Evolutionary conservation across 1,284 basidiomycete genomes (phyloP).

Genomic region (Sporisorium sorghi): DNA sequence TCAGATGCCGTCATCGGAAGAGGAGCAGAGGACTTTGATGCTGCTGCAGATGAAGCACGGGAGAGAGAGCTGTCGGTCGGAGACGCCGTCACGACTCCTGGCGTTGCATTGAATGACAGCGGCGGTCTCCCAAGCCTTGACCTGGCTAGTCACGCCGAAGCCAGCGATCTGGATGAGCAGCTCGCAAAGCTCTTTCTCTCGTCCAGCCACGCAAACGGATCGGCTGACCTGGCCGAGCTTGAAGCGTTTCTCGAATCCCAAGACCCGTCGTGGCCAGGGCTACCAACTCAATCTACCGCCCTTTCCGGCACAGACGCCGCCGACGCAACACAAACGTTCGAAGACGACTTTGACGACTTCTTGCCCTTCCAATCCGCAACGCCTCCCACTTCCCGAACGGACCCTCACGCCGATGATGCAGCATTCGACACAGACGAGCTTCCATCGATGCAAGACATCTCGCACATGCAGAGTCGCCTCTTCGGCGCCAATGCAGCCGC

Average conservation of each 20-base stretch:
- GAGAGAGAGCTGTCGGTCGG: too few species aligned
- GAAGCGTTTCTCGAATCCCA: slow-evolving; percentile 49
- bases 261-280: slow-evolving; percentile 47
- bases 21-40: neutral
- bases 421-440: slow-evolving; percentile 15
- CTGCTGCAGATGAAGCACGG: slow-evolving; percentile 11
- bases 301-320: neutral
- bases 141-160: slow-evolving; percentile 14
- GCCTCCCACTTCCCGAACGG: neutral
- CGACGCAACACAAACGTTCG: slow-evolving; percentile 19
- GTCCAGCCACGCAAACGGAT: slow-evolving; percentile 3
- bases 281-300: neutral
- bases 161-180: slow-evolving; percentile 33
- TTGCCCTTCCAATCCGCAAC: slow-evolving; percentile 36
- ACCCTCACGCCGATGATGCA: neutral
- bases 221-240: slow-evolving; percentile 34
- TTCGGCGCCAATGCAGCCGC: slow-evolving; percentile 27
- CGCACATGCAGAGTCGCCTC: slow-evolving; percentile 26
- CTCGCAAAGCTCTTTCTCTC: slow-evolving; percentile 40
- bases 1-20: slow-evolving; percentile 7
- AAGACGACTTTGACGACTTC: slow-evolving; percentile 52
- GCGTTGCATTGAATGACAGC: neutral
- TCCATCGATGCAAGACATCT: slow-evolving; percentile 26
- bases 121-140: slow-evolving; percentile 8
- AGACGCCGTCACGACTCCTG: too few species aligned